Evolutionary conservation across 169 alveolate species (phyloP), one percentile per base, ranked within the genome.

Genomic region (Eimeria acervulina): DNA sequence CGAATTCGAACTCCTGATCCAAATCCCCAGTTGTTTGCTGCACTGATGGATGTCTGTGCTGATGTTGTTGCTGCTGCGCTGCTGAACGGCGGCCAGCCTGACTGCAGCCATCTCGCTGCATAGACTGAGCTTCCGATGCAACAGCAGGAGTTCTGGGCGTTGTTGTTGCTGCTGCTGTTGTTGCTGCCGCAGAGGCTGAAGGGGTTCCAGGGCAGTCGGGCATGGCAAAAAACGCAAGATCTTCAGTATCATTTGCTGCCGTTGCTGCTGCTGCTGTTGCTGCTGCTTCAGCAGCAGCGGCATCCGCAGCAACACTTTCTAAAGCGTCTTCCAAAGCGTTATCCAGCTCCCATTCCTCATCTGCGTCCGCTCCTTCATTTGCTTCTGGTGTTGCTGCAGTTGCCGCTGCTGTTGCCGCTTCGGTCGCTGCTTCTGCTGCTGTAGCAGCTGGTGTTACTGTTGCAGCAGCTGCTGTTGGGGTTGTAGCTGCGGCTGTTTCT

Each of bases 1-100:
- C 96, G 59, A 93, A 93, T 88, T 93, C 96, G 59, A 93, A 93
- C 74, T 93, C 96, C 17, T 76, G 92, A n/a, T 93, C 96, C 55
- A 93, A 66, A 76, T 80, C 93, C 61, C 83, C 96, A 3, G 84
- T 59, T 26, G 87, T 47, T 59, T 76, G 85, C n/a, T 44, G 31
- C 70, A 36, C 83, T 13, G 94, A 61, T 19, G 94, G 76, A 63
- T 61, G 94, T 13, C 94, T 33, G 44, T 87, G 94, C 94, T 61
- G 91, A 47, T 83, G 94, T 59, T 84, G 93, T 33, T 84, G 76
- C 94, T 21, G 94, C 72, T 31, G 92, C 3, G 26, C 72, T 28
- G 92, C 55, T 5, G 78, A 33, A 68, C 72, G 47, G 61, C 92
- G 76, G 23, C 52, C 74, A 51, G 33, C 51, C 51, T 31, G 28